These are phyloP conservation scores for Aphanomyces stellatus DNA, from an alignment of 352 stramenopile species.

Conservation along the genomic window DNA sequence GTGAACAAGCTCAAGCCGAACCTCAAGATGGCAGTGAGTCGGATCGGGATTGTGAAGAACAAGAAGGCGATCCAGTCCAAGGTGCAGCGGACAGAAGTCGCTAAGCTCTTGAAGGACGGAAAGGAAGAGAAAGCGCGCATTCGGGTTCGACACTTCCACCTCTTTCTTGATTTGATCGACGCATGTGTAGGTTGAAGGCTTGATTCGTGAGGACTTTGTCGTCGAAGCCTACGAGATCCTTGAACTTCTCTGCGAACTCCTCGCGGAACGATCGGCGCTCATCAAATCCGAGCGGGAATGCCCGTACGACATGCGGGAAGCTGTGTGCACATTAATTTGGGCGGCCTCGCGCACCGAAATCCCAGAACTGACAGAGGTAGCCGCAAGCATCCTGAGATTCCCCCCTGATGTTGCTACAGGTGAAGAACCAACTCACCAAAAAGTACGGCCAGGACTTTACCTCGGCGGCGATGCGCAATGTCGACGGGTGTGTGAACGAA, in stretches of 20 bases:
- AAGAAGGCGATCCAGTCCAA: constrained; percentile 83
- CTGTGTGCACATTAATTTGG: constrained; percentile 93
- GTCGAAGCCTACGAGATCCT: constrained; percentile 96
- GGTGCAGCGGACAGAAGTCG: constrained; percentile 66
- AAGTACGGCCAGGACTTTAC: constrained; percentile 87
- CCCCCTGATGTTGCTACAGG: constrained; percentile 28
- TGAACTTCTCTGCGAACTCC: constrained; percentile 88
- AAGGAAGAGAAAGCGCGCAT: constrained; percentile 94
- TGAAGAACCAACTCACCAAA: constrained; percentile 83
- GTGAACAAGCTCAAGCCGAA: constrained; percentile 89
- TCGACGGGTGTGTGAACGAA: constrained; percentile 86
- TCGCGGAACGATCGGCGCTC: constrained; percentile 87
- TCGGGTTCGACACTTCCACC: constrained; percentile 55
- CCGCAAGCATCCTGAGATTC: no score
- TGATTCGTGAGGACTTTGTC: constrained; percentile 94
- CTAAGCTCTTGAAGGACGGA: constrained; percentile 62
- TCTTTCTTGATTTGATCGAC: not conserved
- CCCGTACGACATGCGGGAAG: constrained; percentile 89
- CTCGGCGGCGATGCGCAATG: constrained; percentile 69
- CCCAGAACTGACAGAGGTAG: constrained; percentile 85
- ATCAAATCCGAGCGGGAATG: constrained; percentile 88
- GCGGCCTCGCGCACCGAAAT: constrained; percentile 86
- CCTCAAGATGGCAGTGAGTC: constrained; percentile 89
- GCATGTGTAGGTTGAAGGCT: constrained; percentile 74
- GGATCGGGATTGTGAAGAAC: constrained; percentile 88